A percentile compares a stretch with the other conserved stretches of the same genome.
Conservation (phyloP, 169 alveolate species). For the Plasmodium sp. region DNA sequence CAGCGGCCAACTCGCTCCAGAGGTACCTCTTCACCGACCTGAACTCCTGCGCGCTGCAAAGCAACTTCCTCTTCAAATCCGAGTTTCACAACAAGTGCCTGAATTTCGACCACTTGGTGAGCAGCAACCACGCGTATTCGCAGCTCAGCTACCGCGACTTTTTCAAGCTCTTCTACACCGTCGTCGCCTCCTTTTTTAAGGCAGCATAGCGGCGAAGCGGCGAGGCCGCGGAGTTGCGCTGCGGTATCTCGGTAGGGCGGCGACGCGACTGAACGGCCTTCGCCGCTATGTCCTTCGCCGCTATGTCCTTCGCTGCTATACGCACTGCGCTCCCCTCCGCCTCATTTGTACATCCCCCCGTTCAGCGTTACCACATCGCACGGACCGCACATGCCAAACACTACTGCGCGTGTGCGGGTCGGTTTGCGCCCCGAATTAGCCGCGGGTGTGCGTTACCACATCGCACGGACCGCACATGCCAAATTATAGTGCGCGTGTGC, state of each 20-base stretch:
- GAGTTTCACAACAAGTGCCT: slow-evolving; percentile 43
- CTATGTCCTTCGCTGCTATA: no score
- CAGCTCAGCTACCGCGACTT: slow-evolving; percentile 29
- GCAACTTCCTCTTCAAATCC: slow-evolving; percentile 15
- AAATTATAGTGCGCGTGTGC: no score
- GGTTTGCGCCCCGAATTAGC: no score
- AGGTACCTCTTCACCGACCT: neutral
- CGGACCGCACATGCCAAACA: no score
- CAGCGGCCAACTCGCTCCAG: neutral
- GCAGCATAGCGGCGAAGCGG: neutral
- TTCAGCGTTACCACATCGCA: neutral
- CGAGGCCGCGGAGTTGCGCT: neutral
- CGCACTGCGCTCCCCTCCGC: neutral
- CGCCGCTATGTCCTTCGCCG: no score
- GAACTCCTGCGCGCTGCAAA: slow-evolving; percentile 13
- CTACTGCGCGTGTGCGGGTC: no score
- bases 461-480: no score
- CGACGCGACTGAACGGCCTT: neutral
- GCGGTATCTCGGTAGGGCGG: neutral
- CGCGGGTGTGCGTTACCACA: neutral
- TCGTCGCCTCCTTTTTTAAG: slow-evolving; percentile 32
- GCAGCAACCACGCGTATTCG: slow-evolving; percentile 25
- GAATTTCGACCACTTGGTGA: slow-evolving; percentile 29
- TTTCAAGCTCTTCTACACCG: slow-evolving; percentile 29
- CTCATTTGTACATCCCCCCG: neutral